Evolutionary conservation across 345 rosid genomes (phyloP).

Genomic region (Fremontodendron californicum): DNA sequence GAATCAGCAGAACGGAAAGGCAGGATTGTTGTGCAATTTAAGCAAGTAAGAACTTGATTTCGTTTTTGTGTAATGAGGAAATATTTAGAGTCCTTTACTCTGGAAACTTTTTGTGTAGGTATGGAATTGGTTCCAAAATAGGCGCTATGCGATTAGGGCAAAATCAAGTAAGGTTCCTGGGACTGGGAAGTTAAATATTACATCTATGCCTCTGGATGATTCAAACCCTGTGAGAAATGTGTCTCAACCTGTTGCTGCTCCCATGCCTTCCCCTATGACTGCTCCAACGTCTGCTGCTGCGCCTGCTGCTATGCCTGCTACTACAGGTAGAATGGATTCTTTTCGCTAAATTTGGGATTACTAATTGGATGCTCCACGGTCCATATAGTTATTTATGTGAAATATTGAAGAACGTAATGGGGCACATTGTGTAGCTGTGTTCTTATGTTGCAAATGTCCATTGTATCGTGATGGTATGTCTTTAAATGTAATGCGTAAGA

Average conservation of each 20-base stretch:
- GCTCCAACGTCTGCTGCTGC: conserved; percentile 40
- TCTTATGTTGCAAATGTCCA: not conserved
- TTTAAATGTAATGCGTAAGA: not conserved
- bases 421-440: not conserved
- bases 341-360: not conserved
- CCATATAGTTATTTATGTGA: not conserved
- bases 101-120: conserved; percentile 40
- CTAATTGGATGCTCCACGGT: not conserved
- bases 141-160: conserved; percentile 88
- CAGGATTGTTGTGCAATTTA: conserved; percentile 81
- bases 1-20: conserved; percentile 79
- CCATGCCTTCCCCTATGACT: conserved; percentile 46
- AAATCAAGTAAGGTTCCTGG: conserved; percentile 74
- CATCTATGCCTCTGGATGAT: conserved; percentile 69
- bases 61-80: conserved; percentile 4
- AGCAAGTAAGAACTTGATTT: conserved; percentile 57
- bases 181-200: conserved; percentile 73
- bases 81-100: conserved; percentile 4
- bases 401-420: not conserved
- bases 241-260: conserved; percentile 53
- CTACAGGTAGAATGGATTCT: conserved; percentile 46
- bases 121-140: conserved; percentile 99
- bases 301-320: conserved; percentile 40
- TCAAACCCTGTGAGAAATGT: conserved; percentile 50
- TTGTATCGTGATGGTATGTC: not conserved